Base-by-base conservation (phyloP, 2,329 filamentous ascomycete species). In the Scortechinia acanthostroma region DNA sequence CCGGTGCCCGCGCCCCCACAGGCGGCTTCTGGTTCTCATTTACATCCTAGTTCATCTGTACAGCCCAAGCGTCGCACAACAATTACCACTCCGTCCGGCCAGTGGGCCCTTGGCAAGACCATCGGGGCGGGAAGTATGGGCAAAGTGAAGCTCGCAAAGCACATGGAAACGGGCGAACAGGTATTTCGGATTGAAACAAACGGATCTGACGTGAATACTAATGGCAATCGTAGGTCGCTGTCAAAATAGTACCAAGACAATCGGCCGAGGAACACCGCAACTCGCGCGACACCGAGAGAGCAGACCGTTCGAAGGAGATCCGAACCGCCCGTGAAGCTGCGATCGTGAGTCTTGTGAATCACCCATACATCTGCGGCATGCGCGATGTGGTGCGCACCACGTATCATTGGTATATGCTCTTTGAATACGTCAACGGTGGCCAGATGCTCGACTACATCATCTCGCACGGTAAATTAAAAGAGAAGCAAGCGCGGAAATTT, bases 371-470 rank as follows among this genome's bases (percentile, higher is more conserved):
- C 47, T 97, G 93, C 62, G 90, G 88, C 48, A 87, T 98, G 76
- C 83, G 90, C 52, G 93, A 98, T 66, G 90, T 96, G 21, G 86
- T 97, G 46, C 85, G 91, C 47, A 97, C 93, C 43, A 91, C 93
- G 58, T 93, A 96, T 62, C 93, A 98, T 65, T 98, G 93, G 93
- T 98, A 98, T 66, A 98, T 98, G 93, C 81, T 98, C 44, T 98
- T 95, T 59, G 93, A 98, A 68, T 96, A 93, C 63, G 93, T 98
- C 64, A 96, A 98, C 59, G 93, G 93, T 42, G 93, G 93, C 16
- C 93, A 98, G 68, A 97, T 98, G 93, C 81, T 98, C 49, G 93
- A 98, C 69, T 98, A 97, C 66, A 98, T 98, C 63, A 98, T 98
- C 60, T 96, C 91, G 3, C 93, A 98, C 58, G 93, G 91, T 47